Evolutionary conservation across 495 filamentous ascomycete genomes (phyloP).

Genomic region (Penicillium desertorum): DNA sequence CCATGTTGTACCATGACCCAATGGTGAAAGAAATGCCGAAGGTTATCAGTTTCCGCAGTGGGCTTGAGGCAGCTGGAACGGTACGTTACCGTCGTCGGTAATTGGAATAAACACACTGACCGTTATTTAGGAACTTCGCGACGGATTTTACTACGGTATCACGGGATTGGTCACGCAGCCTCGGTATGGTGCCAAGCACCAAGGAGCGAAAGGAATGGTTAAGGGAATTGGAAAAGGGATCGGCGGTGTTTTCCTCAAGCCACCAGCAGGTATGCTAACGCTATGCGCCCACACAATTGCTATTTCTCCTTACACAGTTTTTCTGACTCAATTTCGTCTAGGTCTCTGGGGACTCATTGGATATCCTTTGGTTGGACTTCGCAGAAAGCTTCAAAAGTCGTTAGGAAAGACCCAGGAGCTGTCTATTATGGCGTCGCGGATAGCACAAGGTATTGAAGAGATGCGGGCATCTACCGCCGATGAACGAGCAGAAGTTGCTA

Average conservation of each 20-base stretch:
- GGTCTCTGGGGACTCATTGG: conserved; percentile 64
- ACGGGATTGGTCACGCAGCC: conserved; percentile 75
- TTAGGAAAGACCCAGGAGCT: conserved; percentile 22
- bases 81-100: conserved; percentile 49
- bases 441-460: conserved; percentile 29
- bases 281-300: background rate
- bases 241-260: conserved; percentile 69
- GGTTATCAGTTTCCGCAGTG: conserved; percentile 70
- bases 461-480: conserved; percentile 22
- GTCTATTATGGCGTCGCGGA: conserved; percentile 23
- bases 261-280: conserved; percentile 58
- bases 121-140: conserved; percentile 61
- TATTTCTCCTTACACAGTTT: no score
- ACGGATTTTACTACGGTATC: conserved; percentile 69
- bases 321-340: conserved; percentile 23
- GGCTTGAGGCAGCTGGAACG: conserved; percentile 61
- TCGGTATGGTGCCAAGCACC: conserved; percentile 62
- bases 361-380: conserved; percentile 71
- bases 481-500: conserved; percentile 22
- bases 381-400: conserved; percentile 65
- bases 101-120: conserved; percentile 46
- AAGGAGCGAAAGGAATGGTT: conserved; percentile 63
- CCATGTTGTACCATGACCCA: conserved; percentile 74
- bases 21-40: conserved; percentile 67
- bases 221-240: conserved; percentile 78